Evolutionary conservation across 2,329 filamentous ascomycete species (phyloP), one percentile per base, ranked within the genome.

Genomic region (Talaromyces islandicus): DNA sequence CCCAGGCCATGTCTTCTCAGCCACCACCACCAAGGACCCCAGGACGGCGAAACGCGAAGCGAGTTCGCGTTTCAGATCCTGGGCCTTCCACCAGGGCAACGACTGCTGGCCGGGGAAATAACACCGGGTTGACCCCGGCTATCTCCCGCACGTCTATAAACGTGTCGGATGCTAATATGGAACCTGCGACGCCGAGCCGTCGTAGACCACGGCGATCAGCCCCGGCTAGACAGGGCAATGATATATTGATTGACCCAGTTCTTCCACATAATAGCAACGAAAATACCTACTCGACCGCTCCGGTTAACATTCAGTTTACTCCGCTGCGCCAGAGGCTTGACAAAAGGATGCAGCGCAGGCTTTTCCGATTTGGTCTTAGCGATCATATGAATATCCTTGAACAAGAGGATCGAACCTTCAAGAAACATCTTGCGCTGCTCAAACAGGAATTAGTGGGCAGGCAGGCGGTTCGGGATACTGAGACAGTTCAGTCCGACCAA

Each of bases 41-140:
- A 3, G 32, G 32, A 35, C 68, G 65, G 38, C 74, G 68, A 65
- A 63, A 68, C 14, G 69, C 68, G 41, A 81, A 80, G 63, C 74
- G 70, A 63, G 75, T 78, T 38, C 76, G 78, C 27, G 79, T 80
- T 64, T 80, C 78, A 1, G 77, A 79, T 55, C 73, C 76, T 6
- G 73, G 73, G 38, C 57, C 43, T 7, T 62, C 32, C 43, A 69
- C 32, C 67, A 69, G 32, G 32, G 32, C 19, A 56, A 67, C 32
- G 55, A 58, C 52, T 59, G 59, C 7, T 25, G 11, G 6, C 38
- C 38, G 19, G 10, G 25, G 58, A 59, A 25, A 74, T 9, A 24
- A 74, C 1, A 80, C 78, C 1, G 77, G 78, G n/a, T 64, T 80
- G 7, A 80, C 78, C 4, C 78, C 78, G 19, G 69, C 73, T 4